Conservation (phyloP, 2,329 filamentous ascomycete species). For the Calonectria leucothoes region DNA sequence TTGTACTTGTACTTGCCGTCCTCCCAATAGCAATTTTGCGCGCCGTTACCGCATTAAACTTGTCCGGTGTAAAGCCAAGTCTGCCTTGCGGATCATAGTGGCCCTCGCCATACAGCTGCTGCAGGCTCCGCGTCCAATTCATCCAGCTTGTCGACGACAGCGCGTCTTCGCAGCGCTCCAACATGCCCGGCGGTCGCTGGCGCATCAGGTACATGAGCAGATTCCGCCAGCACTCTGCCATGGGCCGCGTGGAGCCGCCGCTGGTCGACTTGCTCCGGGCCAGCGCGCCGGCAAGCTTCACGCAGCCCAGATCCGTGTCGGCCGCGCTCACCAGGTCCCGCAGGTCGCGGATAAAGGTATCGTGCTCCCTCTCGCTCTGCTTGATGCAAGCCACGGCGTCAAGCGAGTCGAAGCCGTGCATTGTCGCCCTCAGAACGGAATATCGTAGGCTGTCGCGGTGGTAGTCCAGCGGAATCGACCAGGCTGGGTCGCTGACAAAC, state of each 20-base stretch:
- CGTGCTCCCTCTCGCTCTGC: slow-evolving; percentile 20
- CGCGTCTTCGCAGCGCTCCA: slow-evolving; percentile 12
- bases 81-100: slow-evolving; percentile 23
- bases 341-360: slow-evolving; percentile 13
- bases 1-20: slow-evolving; percentile 20
- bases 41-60: slow-evolving; percentile 16
- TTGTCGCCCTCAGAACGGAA: slow-evolving; percentile 2
- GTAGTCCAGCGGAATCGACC: slow-evolving; percentile 9
- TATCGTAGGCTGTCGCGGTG: slow-evolving; percentile 19
- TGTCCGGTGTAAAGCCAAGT: slow-evolving; percentile 26
- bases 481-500: slow-evolving; percentile 1
- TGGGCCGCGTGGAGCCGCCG: not conserved
- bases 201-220: slow-evolving; percentile 26
- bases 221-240: slow-evolving; percentile 21
- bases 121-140: slow-evolving; percentile 16
- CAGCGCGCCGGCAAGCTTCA: slow-evolving; percentile 17
- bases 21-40: slow-evolving; percentile 24
- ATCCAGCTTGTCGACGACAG: slow-evolving; percentile 15
- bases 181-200: not conserved
- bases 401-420: not conserved
- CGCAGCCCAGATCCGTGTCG: slow-evolving; percentile 22
- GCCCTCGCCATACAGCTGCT: slow-evolving; percentile 10
- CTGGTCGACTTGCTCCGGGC: not conserved
- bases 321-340: not conserved
- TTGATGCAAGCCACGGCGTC: slow-evolving; percentile 23